Evolutionary conservation across 2,329 filamentous ascomycete genomes (phyloP).

Genomic region (Pseudogymnoascus sp.): DNA sequence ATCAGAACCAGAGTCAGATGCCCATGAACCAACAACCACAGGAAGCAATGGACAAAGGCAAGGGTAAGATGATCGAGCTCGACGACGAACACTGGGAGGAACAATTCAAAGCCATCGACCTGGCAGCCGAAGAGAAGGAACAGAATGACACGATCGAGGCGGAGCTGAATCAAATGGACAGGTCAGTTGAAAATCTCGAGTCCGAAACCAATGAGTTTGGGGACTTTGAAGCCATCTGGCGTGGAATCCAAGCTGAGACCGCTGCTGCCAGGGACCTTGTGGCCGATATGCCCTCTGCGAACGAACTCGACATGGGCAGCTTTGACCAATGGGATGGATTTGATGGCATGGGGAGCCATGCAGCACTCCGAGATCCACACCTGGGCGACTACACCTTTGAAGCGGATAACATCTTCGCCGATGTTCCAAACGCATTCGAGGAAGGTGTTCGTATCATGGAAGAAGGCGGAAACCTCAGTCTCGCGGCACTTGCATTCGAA

Average conservation of each 20-base stretch:
- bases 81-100: slow-evolving; percentile 94
- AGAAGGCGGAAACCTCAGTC: slow-evolving; percentile 85
- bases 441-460: slow-evolving; percentile 90
- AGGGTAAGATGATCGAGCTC: slow-evolving; percentile 88
- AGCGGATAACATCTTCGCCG: slow-evolving; percentile 81
- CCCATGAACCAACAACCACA: slow-evolving; percentile 31
- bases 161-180: slow-evolving; percentile 84
- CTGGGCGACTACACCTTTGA: slow-evolving; percentile 92
- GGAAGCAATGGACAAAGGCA: slow-evolving; percentile 53
- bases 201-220: slow-evolving; percentile 69
- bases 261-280: slow-evolving; percentile 62
- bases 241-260: slow-evolving; percentile 70
- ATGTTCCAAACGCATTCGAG: slow-evolving; percentile 76
- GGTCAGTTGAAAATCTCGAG: slow-evolving; percentile 57
- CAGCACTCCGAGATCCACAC: slow-evolving; percentile 61
- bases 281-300: slow-evolving; percentile 36
- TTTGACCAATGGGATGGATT: slow-evolving; percentile 73
- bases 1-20: slow-evolving; percentile 35
- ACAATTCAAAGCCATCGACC: slow-evolving; percentile 84
- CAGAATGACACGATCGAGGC: slow-evolving; percentile 32
- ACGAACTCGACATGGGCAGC: slow-evolving; percentile 57
- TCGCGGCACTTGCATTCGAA: slow-evolving; percentile 91
- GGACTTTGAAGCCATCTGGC: slow-evolving; percentile 87
- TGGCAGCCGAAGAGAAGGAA: slow-evolving; percentile 43
- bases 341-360: slow-evolving; percentile 59